Percentiles rank a stretch among this genome's conserved stretches.
Evolutionary conservation across 2,329 filamentous ascomycete genomes (phyloP).

Genomic region (Cladosporium sphaerospermum): DNA sequence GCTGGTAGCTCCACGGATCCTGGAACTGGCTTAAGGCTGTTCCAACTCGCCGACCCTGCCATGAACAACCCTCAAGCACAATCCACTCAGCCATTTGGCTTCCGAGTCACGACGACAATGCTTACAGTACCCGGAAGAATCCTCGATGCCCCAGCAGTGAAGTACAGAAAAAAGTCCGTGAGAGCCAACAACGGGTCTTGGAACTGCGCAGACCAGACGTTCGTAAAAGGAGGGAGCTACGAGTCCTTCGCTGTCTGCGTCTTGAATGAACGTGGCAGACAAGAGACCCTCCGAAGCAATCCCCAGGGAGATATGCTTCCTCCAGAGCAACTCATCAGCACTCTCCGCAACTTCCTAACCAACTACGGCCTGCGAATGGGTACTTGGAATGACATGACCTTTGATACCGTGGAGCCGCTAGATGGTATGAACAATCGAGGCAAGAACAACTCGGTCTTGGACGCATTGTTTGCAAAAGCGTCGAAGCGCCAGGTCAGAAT

Average conservation of each 20-base stretch:
- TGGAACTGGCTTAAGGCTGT: conserved; percentile 48
- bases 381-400: conserved; percentile 6
- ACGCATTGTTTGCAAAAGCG: conserved; percentile 18
- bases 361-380: conserved; percentile 26
- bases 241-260: conserved; percentile 37
- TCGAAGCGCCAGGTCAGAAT: conserved; percentile 35
- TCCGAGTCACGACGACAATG: conserved; percentile 55
- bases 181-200: conserved; percentile 23
- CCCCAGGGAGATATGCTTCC: neutral
- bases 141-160: conserved; percentile 53
- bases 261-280: conserved; percentile 27
- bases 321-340: conserved; percentile 5
- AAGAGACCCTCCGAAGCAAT: neutral
- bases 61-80: conserved; percentile 15
- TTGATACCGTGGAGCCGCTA: conserved; percentile 13
- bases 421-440: conserved; percentile 17
- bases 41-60: conserved; percentile 43
- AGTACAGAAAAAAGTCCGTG: conserved; percentile 44
- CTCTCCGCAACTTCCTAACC: conserved; percentile 16
- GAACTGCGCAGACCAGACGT: conserved; percentile 41
- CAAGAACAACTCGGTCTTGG: conserved; percentile 21
- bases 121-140: conserved; percentile 69
- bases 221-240: conserved; percentile 48
- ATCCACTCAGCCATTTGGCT: conserved; percentile 48
- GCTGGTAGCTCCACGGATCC: conserved; percentile 28